Evolutionary conservation across 495 filamentous ascomycete species (phyloP).

Genomic region (Neurospora africana): DNA sequence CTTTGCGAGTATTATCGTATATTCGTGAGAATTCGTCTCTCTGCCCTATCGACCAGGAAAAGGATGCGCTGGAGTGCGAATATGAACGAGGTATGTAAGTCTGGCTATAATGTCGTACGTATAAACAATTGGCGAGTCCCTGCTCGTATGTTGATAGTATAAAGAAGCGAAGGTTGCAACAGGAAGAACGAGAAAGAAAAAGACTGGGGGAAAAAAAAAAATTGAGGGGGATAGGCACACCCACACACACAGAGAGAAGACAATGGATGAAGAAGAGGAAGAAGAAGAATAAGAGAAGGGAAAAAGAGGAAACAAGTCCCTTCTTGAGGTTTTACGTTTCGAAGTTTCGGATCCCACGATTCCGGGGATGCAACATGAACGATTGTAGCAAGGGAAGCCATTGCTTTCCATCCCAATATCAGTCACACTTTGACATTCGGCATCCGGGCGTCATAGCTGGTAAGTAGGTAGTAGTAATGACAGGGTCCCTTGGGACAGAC

Average conservation of each 20-base stretch:
- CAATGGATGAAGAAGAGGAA: constrained; percentile 24
- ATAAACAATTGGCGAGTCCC: constrained; percentile 37
- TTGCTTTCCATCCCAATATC: neutral
- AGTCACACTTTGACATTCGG: neutral
- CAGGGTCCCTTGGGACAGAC: neutral
- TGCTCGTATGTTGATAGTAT: constrained; percentile 32
- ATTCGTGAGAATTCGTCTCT: neutral
- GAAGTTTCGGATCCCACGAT: neutral
- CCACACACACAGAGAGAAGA: constrained; percentile 13
- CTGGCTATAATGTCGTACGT: constrained; percentile 11
- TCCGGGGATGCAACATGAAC: constrained; percentile 30
- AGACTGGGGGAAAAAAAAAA: neutral
- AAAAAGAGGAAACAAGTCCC: constrained; percentile 27
- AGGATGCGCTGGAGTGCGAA: constrained; percentile 7
- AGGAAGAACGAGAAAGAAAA: neutral
- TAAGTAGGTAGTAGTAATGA: no score
- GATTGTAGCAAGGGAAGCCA: constrained; percentile 23
- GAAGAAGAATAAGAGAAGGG: constrained; percentile 20
- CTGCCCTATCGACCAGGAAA: neutral
- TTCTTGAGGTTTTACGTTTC: neutral
- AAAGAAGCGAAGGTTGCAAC: neutral
- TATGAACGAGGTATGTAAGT: constrained; percentile 6
- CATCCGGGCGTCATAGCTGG: neutral
- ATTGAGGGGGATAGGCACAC: neutral
- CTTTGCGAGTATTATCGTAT: neutral